Base-by-base conservation (phyloP, 176 grass and related monocot species). In the Pharus latifolius region DNA sequence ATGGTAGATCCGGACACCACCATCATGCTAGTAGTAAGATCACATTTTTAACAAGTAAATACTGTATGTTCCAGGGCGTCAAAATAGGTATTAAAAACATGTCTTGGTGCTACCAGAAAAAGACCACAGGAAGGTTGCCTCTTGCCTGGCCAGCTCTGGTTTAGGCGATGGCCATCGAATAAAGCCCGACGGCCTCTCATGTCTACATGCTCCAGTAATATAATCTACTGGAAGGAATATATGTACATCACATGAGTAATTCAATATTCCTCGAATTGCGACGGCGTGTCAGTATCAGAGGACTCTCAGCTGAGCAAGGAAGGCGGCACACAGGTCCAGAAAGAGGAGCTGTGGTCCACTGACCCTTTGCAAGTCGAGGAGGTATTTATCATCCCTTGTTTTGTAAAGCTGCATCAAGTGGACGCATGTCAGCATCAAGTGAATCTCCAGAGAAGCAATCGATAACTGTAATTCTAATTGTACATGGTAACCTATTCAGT, bases 331-430 rank as follows among this genome's bases (percentile, higher is more conserved):
- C 49, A 96, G 38, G 56, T 92, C 85, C 49, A 96, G 81, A 81
- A 96, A 96, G 33, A 92, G 85, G 12, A 92, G 73, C 56, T 87
- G 85, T 13, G 85, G 77, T 8, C 92, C 92, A 43, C 54, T 87
- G 10, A 86, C 69, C 45, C 80, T 92, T 80, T 92, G 85, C 60
- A 96, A 77, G 60, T 96, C 92, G 3, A 96, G 80, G 33, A 92
- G 83, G 69, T 96, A 92, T 37, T 83, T 92, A 53, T 89, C 92
- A 10, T 96, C 92, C 74, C 64, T 89, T 4, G 88, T 92, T 82
- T 96, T 96, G 80, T 96, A 92, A 71, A 96, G 77, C 88, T 92
- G 67, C 72, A 83, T 24, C 1, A 40, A 28, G 10, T 77, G 7
- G 23, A 7, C 11, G 4, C 43, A 28, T 26, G 2, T 6, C 24